Percentiles rank a stretch among this genome's conserved stretches.
These are phyloP conservation scores for Gastrolobium bilobum DNA, from an alignment of 306 rosid species.

Conservation along the genomic window DNA sequence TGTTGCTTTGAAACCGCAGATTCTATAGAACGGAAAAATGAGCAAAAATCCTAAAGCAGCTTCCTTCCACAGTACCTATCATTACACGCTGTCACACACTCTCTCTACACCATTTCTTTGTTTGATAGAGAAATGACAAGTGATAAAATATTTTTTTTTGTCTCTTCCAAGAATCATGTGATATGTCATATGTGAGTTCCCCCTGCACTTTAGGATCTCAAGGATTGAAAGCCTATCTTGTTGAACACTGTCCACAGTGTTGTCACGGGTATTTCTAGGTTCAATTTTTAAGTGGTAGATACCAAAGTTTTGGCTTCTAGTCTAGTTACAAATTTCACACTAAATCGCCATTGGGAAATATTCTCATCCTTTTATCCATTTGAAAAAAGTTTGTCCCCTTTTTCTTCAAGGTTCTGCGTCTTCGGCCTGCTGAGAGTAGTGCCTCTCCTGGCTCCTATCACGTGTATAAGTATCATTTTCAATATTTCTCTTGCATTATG, in stretches of 20 bases:
- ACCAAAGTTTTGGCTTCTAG: conserved; percentile 36
- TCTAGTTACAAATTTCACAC: conserved; percentile 26
- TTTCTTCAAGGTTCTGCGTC: not conserved
- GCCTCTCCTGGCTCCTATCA: not conserved
- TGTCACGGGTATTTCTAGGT: conserved; percentile 42
- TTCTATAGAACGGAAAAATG: not conserved
- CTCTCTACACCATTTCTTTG: not conserved
- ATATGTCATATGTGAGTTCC: not conserved
- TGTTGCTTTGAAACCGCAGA: not conserved
- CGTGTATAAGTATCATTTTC: conserved; percentile 19
- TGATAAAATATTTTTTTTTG: not conserved
- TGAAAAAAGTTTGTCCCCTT: conserved; percentile 10
- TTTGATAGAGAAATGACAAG: conserved; percentile 24
- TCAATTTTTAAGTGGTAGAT: conserved; percentile 26
- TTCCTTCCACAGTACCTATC: not conserved
- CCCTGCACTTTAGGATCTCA: conserved; percentile 35
- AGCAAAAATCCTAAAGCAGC: conserved; percentile 12
- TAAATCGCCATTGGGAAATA: conserved; percentile 18
- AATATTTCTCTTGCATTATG: not conserved
- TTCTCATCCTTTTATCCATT: conserved; percentile 41
- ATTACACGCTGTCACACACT: not conserved
- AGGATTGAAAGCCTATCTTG: conserved; percentile 33
- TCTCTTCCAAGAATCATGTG: conserved; percentile 34
- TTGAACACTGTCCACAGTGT: not conserved
- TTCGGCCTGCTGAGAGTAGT: conserved; percentile 4